A percentile compares a stretch with the other conserved stretches of the same genome.
These are phyloP conservation scores for Mimosa pudica DNA, from an alignment of 306 rosid genomes.

Conservation along the genomic window DNA sequence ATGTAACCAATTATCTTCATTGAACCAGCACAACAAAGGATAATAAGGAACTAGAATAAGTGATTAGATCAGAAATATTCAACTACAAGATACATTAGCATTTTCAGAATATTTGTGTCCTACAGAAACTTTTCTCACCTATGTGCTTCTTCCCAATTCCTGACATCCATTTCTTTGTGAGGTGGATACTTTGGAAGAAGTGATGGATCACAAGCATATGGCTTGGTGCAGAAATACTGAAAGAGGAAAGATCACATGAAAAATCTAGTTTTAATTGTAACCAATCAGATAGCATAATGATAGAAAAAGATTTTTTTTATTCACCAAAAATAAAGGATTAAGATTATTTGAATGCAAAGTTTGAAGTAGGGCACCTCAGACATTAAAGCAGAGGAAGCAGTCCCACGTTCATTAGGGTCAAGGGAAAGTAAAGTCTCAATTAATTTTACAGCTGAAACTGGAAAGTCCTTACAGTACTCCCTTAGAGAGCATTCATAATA, in stretches of 20 bases:
- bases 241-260: conserved; percentile 33
- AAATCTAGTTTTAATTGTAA: background rate
- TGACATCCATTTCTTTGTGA: conserved; percentile 90
- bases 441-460: conserved; percentile 58
- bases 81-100: background rate
- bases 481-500: conserved; percentile 60
- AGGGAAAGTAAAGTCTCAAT: conserved; percentile 75
- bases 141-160: conserved; percentile 51
- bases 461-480: conserved; percentile 74
- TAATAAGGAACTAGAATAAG: conserved; percentile 11
- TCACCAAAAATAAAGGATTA: too few relatives aligned
- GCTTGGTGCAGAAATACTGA: conserved; percentile 87
- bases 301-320: conserved; percentile 3
- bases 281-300: conserved; percentile 8
- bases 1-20: conserved; percentile 3
- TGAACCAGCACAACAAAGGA: conserved; percentile 6
- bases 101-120: background rate
- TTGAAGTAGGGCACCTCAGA: conserved; percentile 62
- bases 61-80: conserved; percentile 10
- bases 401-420: conserved; percentile 79
- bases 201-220: conserved; percentile 83
- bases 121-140: conserved; percentile 44
- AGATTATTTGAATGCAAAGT: background rate
- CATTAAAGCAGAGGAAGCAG: conserved; percentile 88
- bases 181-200: conserved; percentile 90